Evolutionary conservation across 2,329 filamentous ascomycete species (phyloP).

Genomic region (Diaporthe ampelina): DNA sequence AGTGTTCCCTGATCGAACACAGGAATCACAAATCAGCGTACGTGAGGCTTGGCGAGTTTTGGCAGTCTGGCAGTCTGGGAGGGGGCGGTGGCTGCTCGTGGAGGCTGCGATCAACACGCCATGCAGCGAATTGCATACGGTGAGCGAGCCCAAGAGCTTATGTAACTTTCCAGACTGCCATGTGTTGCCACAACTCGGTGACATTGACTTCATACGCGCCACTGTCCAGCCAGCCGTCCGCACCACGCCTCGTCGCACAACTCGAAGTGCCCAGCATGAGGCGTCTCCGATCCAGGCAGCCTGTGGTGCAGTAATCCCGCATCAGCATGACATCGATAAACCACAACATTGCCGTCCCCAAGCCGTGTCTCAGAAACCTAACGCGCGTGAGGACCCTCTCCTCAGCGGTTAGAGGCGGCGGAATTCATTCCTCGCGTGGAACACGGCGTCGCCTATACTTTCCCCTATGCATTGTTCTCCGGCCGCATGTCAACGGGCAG

Average conservation of each 20-base stretch:
- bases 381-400: not conserved
- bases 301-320: not conserved
- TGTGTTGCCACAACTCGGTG: not conserved
- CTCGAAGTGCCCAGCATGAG: not conserved
- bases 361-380: not conserved
- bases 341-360: not conserved
- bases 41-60: not conserved
- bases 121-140: not conserved
- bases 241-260: not conserved
- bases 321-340: not conserved
- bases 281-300: not conserved
- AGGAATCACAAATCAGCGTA: not conserved
- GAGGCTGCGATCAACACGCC: not conserved
- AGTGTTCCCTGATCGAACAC: not conserved
- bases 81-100: not conserved
- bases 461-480: not conserved
- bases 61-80: not conserved
- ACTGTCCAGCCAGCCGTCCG: too few species aligned
- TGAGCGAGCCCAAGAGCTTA: not conserved
- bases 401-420: not conserved
- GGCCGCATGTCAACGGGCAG: not conserved
- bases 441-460: not conserved
- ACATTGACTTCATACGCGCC: not conserved
- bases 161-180: not conserved
- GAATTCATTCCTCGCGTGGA: not conserved